These are phyloP conservation scores for Umbellularia californica DNA, from an alignment of 164 flowering plant genomes.

Conservation along the genomic window DNA sequence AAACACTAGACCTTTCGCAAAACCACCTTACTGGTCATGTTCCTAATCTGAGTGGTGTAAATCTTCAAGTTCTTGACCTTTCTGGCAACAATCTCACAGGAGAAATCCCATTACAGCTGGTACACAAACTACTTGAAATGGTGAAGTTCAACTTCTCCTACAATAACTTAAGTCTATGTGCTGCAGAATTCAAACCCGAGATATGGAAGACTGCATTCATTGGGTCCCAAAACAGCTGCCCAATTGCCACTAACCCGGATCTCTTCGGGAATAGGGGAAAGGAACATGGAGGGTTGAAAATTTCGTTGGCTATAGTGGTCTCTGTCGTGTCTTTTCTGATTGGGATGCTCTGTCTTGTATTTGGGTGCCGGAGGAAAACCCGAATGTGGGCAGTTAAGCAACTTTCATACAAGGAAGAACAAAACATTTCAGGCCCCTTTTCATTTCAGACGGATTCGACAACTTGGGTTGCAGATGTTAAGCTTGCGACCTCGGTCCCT, in stretches of 20 bases:
- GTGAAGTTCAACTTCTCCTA: constrained; percentile 25
- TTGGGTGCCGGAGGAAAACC: constrained; percentile 57
- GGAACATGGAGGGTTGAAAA: constrained; percentile 42
- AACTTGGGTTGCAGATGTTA: constrained; percentile 89
- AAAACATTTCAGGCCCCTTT: constrained; percentile 72
- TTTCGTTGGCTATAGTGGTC: constrained; percentile 49
- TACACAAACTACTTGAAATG: constrained; percentile 15
- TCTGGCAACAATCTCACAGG: constrained; percentile 25
- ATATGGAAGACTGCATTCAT: constrained; percentile 12
- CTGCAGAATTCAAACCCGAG: constrained; percentile 9
- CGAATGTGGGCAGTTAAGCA: constrained; percentile 62
- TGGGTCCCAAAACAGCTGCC: constrained; percentile 18
- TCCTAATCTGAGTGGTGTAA: constrained; percentile 31
- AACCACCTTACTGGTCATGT: constrained; percentile 58
- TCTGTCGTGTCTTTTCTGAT: constrained; percentile 46
- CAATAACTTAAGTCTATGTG: constrained; percentile 23
- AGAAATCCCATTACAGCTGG: constrained; percentile 14
- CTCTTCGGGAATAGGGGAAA: constrained; percentile 24
- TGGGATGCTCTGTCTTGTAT: constrained; percentile 57
- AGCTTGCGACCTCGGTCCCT: constrained; percentile 67
- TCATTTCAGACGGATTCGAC: constrained; percentile 88
- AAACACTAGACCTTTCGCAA: constrained; percentile 56
- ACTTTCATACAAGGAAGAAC: constrained; percentile 61
- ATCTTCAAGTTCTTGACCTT: constrained; percentile 59
- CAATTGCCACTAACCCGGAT: constrained; percentile 24